Evolutionary conservation across 2,329 filamentous ascomycete species (phyloP), one percentile per base, ranked within the genome.

Genomic region (Penicillium brasilianum): DNA sequence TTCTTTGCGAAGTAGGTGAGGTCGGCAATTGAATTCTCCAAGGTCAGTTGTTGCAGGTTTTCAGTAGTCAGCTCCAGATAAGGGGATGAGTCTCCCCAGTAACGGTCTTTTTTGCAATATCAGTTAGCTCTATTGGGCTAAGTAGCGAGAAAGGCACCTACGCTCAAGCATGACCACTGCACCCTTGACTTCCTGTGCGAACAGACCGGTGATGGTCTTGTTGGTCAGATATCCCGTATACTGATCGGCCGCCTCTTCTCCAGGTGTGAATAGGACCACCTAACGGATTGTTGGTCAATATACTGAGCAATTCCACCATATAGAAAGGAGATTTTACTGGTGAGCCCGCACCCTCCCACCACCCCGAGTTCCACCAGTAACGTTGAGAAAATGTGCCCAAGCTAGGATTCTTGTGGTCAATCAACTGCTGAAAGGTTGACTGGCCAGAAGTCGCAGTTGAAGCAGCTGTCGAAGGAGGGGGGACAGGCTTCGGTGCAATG

Each of bases 381-480:
- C 80, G 78, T 72, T 86, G 83, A 30, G 78, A 74, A 66, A 87
- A 87, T 0, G 81, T 86, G 11, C 84, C 84, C 13, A 85, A 73
- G n/a, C 75, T 75, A 1, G 84, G 84, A 65, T 87, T 76, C 4
- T 78, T 73, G 72, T 89, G 87, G 68, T 89, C 85, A 52, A 88
- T 83, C 57, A 84, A 76, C 71, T 88, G 86, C 63, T 83, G 71
- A 61, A 87, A 87, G 6, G 74, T 78, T 30, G 71, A 59, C 22
- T 58, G 18, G 14, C 63, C 62, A 36, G 37, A 55, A 1, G 28
- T 59, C 2, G 52, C 53, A 36, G 18, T 52, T 8, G 54, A 52
- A 36, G 32, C 44, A 8, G 55, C 59, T 28, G 25, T 20, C n/a
- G 50, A 44, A 34, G 62, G 60, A 18, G 62, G 60, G 32, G 64